Conservation (phyloP, 2,329 filamentous ascomycete species). For the Trichoderma aggressivum region DNA sequence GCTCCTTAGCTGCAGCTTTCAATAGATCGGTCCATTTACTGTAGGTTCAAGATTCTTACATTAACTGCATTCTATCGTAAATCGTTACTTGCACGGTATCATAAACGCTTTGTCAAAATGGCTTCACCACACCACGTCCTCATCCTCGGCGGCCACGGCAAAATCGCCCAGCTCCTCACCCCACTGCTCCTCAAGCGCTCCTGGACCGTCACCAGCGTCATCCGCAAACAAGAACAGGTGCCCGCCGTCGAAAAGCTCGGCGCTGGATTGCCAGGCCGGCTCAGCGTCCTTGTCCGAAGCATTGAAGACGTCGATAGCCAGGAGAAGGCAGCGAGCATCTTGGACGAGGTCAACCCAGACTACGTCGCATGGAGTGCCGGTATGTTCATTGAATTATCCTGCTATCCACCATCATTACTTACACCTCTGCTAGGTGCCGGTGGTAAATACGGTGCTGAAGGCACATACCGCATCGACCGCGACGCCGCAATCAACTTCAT, state of each 20-base stretch:
- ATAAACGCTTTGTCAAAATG: not conserved
- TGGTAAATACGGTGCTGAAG: conserved; percentile 54
- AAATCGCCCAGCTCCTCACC: conserved; percentile 70
- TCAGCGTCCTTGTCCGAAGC: conserved; percentile 67
- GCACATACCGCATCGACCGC: conserved; percentile 57
- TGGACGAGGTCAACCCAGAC: conserved; percentile 60
- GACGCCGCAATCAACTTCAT: conserved; percentile 63
- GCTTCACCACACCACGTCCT: conserved; percentile 52
- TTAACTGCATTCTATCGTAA: not conserved
- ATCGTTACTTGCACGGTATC: not conserved
- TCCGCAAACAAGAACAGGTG: conserved; percentile 69
- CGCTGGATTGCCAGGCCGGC: conserved; percentile 55
- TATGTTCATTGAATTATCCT: conserved; percentile 32
- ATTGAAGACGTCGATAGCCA: conserved; percentile 67
- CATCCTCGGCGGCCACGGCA: conserved; percentile 78
- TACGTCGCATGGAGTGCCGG: conserved; percentile 69
- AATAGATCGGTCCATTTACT: not conserved
- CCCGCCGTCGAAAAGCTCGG: conserved; percentile 60
- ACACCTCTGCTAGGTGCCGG: conserved; percentile 46
- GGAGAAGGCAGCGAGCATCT: conserved; percentile 57
- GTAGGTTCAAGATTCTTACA: not conserved
- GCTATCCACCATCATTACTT: not conserved
- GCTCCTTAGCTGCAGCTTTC: not conserved
- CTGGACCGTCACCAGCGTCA: conserved; percentile 75
- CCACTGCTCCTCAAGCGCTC: conserved; percentile 69